phyloP scores from a whole-genome alignment of 108 stramenopile genomes.

The Skeletonema menzelii region DNA sequence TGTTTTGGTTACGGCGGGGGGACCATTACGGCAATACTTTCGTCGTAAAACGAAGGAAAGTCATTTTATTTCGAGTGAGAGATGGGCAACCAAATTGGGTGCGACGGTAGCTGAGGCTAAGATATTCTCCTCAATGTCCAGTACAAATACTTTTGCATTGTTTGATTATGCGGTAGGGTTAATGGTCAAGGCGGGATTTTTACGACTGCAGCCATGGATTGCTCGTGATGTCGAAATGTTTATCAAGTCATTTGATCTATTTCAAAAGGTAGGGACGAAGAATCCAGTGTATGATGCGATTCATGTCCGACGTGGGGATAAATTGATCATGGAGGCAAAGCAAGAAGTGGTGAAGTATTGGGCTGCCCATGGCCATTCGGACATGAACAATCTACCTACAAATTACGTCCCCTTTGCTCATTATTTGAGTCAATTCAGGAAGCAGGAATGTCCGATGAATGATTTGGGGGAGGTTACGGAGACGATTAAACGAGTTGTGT shows the following conservation, averaged over 20 bases:
- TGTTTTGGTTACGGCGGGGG: constrained; percentile 9
- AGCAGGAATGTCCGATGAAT: constrained; percentile 5
- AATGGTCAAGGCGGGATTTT: constrained; percentile 28
- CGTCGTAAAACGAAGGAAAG: background rate
- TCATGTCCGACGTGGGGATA: constrained; percentile 54
- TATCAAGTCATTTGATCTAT: constrained; percentile 12
- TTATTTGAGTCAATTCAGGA: constrained; percentile 20
- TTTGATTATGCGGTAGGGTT: constrained; percentile 20
- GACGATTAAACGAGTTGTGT: constrained; percentile 12
- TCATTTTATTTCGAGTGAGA: background rate
- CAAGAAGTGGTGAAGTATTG: constrained; percentile 34
- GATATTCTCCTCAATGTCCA: background rate
- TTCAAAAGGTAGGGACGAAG: background rate
- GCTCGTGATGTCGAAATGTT: constrained; percentile 25
- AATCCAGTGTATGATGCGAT: constrained; percentile 16
- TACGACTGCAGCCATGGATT: constrained; percentile 30
- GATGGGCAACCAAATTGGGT: constrained; percentile 26
- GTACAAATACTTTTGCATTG: background rate
- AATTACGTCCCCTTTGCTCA: constrained; percentile 23
- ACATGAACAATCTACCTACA: constrained; percentile 21
- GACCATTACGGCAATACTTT: constrained; percentile 7
- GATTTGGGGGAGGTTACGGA: background rate
- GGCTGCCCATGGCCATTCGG: constrained; percentile 19
- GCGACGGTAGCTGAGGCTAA: constrained; percentile 6
- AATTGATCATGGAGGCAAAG: constrained; percentile 25